Conservation (phyloP, 345 rosid genomes). For the Physaria fendleri region DNA sequence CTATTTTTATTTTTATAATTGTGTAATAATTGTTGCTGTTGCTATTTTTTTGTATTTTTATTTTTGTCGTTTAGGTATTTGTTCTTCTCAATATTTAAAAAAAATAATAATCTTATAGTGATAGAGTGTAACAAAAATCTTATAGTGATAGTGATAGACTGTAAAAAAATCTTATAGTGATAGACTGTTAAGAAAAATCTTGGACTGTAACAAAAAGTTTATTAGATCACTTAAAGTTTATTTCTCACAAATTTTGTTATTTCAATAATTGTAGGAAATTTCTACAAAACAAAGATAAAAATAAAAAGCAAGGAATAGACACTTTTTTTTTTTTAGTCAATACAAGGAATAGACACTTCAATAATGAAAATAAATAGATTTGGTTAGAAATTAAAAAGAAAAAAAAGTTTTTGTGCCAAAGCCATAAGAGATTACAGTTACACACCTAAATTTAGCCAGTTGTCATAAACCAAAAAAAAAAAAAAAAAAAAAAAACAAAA, state of each 20-base stretch:
- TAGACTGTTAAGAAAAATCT: neutral
- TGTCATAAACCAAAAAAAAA: conserved; percentile 8
- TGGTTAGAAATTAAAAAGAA: neutral
- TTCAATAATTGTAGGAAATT: neutral
- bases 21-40: conserved; percentile 7
- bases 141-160: no score
- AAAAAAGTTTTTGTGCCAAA: neutral
- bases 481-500: neutral
- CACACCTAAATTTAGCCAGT: conserved; percentile 9
- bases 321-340: no score
- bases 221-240: neutral
- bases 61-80: conserved; percentile 21
- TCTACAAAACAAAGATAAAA: neutral
- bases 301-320: neutral
- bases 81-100: neutral
- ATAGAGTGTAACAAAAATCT: conserved; percentile 3
- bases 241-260: neutral
- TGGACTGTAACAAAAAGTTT: conserved; percentile 1
- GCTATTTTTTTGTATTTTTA: conserved; percentile 1
- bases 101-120: neutral
- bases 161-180: neutral
- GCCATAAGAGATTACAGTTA: neutral
- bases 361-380: neutral
- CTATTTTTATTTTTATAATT: conserved; percentile 4
- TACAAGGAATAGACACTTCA: neutral